Base-by-base conservation (phyloP, 208 protist species). In the Leishmania guyanensis region DNA sequence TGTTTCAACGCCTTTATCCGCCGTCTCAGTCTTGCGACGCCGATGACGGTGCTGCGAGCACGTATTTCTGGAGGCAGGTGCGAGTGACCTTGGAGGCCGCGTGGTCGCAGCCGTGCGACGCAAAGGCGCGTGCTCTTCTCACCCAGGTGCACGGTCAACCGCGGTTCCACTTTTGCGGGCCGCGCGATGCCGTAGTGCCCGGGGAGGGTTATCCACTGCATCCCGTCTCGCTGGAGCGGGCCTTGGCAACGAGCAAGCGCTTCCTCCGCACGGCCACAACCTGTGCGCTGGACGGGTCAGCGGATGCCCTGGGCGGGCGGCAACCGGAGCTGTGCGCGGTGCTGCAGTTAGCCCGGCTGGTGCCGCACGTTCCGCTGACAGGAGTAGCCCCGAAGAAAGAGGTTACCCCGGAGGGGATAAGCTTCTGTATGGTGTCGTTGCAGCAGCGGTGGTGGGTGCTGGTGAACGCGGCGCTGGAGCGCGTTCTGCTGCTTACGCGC, bases 381-480 rank as follows among this genome's bases (percentile, higher is more conserved):
- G 22, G 36, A 16, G 53, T 26, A 16, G 9, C 46, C 22, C 14
- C 62, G 26, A 69, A 72, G 43, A 85, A 74, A 10, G 70, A 69
- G 16, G 87, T 96, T 22, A 96, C 93, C 16, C 84, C 89, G 2
- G 89, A 92, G 77, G 95, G 93, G 26, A 56, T 98, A 10, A 84
- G 86, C 72, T 98, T 97, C 83, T 94, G 91, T 80, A 96, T 98
- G 95, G 86, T 94, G 73, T 86, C 93, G n/a, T 78, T 93, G 62
- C 91, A 91, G 79, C 93, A 94, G 84, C 93, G 95, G 88, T 97
- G 93, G 90, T 97, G 93, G 93, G 87, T 89, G 74, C 80, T 98
- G 70, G 66, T 98, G 53, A 89, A 84, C 16, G 92, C 90, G 16
- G 91, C 90, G 43, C 66, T 98, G 9, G 92, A 98, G 78, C 93